phyloP scores from a whole-genome alignment of 306 rosid genomes.

The Gillenia trifoliata region DNA sequence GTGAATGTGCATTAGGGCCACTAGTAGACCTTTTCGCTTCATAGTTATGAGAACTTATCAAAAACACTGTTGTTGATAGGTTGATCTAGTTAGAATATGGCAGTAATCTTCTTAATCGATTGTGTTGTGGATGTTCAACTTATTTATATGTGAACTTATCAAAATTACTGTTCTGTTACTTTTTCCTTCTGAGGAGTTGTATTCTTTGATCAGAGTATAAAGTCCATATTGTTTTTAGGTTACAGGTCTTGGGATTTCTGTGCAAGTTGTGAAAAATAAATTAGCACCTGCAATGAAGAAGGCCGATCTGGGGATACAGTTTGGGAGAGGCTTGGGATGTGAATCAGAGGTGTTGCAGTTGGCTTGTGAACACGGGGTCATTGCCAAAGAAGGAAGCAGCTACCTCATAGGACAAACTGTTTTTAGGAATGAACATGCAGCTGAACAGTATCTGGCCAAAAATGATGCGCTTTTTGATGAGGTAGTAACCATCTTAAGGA shows the following conservation, averaged over 20 bases:
- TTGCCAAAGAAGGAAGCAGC: conserved; percentile 45
- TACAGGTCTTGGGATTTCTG: conserved; percentile 49
- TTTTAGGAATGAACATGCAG: conserved; percentile 43
- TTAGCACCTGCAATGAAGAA: conserved; percentile 28
- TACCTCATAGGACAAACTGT: conserved; percentile 46
- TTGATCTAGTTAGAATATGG: not conserved
- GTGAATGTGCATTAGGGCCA: not conserved
- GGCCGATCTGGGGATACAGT: conserved; percentile 58
- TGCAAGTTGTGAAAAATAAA: conserved; percentile 4
- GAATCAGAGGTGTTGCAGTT: conserved; percentile 69
- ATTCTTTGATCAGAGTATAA: not conserved
- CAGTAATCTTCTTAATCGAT: not conserved
- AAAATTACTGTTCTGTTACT: too few species aligned
- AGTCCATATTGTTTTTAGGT: conserved; percentile 26
- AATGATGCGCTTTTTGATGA: conserved; percentile 38
- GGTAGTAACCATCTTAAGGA: conserved; percentile 46
- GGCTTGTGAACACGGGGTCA: conserved; percentile 67
- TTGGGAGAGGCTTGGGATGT: conserved; percentile 67
- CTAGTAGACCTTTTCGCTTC: not conserved
- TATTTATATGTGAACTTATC: not conserved
- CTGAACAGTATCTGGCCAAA: conserved; percentile 40
- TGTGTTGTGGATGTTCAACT: not conserved
- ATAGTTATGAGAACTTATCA: not conserved
- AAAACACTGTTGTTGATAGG: not conserved
- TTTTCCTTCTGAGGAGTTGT: not conserved